Conservation (phyloP, 306 rosid genomes). For the Cicer chorassanicum region DNA sequence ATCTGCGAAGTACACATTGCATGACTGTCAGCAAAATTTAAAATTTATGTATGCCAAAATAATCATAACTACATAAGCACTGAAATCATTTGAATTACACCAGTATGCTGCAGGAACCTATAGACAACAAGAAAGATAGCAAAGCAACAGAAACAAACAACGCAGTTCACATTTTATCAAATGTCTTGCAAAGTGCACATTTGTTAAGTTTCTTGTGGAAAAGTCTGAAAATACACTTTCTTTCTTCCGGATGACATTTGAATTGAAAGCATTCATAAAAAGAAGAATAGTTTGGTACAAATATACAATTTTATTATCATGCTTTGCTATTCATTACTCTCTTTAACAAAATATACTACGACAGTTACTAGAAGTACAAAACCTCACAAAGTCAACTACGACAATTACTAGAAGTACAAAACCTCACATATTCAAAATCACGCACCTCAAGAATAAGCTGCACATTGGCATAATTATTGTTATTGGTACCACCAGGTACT, state of each 20-base stretch:
- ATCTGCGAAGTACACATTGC: conserved; percentile 57
- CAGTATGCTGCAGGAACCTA: conserved; percentile 22
- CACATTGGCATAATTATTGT: conserved; percentile 98
- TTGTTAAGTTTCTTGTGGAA: not conserved
- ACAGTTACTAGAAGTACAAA: too few species aligned
- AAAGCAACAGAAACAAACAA: conserved; percentile 26
- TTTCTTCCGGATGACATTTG: conserved; percentile 5
- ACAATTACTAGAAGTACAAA: conserved; percentile 31
- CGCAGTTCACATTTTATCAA: conserved; percentile 14
- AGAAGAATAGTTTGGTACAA: not conserved
- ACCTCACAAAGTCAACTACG: not conserved
- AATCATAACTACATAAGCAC: conserved; percentile 28
- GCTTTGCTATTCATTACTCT: conserved; percentile 15
- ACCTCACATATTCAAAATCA: conserved; percentile 39
- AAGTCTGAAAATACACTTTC: not conserved
- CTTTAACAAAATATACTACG: conserved; percentile 10
- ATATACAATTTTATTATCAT: not conserved
- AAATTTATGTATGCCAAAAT: conserved; percentile 24
- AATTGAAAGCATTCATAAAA: not conserved
- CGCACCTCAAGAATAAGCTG: conserved; percentile 95
- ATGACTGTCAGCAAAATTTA: conserved; percentile 29
- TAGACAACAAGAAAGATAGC: conserved; percentile 37
- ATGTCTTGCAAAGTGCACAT: conserved; percentile 8
- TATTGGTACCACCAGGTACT: conserved; percentile 99
- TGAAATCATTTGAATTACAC: conserved; percentile 29